Conservation (phyloP, 331 rosid species). For the Malus hybrid region DNA sequence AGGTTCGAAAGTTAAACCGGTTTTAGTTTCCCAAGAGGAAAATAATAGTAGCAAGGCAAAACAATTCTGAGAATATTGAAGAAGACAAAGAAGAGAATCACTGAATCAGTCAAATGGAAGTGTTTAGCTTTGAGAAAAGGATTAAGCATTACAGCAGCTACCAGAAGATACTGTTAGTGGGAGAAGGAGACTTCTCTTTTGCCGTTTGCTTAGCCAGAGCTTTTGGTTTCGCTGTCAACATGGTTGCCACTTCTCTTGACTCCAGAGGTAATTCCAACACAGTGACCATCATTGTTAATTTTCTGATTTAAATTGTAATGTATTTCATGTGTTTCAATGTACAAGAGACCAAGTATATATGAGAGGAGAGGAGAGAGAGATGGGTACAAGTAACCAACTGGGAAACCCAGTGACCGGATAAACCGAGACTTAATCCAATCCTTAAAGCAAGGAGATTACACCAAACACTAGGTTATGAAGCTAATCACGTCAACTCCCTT, state of each 20-base stretch:
- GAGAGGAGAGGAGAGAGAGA: too few relatives aligned
- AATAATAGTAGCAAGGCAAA: not conserved
- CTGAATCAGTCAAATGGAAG: not conserved
- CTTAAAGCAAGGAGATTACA: too few relatives aligned
- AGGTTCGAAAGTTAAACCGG: not conserved
- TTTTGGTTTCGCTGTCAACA: conserved; percentile 26
- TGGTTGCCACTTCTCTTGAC: conserved; percentile 43
- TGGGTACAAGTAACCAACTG: too few relatives aligned
- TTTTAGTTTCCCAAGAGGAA: not conserved
- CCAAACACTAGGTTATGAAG: too few relatives aligned
- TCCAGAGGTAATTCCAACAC: not conserved
- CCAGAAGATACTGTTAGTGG: conserved; percentile 33
- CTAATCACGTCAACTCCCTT: too few relatives aligned
- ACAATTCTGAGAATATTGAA: not conserved
- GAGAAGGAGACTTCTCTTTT: conserved; percentile 60
- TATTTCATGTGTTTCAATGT: too few relatives aligned
- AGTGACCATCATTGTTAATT: not conserved
- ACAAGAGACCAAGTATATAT: too few relatives aligned
- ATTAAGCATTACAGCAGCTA: not conserved
- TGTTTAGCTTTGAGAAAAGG: not conserved
- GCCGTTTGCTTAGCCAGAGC: conserved; percentile 6
- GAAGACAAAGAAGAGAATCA: not conserved
- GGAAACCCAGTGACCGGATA: too few relatives aligned
- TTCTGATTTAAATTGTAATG: too few relatives aligned
- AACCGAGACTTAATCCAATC: too few relatives aligned